Base-by-base conservation (phyloP, 768 basidiomycete species). In the Psilocybe sp. region DNA sequence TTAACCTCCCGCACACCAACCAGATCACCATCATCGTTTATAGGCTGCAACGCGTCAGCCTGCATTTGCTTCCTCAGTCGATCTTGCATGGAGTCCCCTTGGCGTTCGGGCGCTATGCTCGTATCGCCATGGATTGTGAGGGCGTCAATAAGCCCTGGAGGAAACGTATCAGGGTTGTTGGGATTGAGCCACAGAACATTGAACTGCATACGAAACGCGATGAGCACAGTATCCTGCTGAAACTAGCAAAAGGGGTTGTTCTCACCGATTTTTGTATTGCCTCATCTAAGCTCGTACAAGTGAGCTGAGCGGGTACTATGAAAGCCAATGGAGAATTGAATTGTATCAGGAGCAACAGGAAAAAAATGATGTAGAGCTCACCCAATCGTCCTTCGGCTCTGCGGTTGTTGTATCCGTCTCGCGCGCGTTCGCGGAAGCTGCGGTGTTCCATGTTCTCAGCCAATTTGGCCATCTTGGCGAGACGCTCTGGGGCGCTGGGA, bases 181-280 rank as follows among this genome's bases (percentile, higher is more conserved):
- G 89, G 84, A 61, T 92, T 80, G 46, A 94, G 73, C 82, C 86
- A 90, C 20, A 91, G 71, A 31, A 87, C 80, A 59, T 92, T 91
- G 67, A 92, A 91, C 92, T 94, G 59, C 39, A 55, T 18, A 60
- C 51, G 43, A 52, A 44, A 44, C 20, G 18, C 44, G 46, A 31
- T 38, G 33, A 33, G 33, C 28, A 40, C 37, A 14, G 14, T 47
- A 6, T 56, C 13, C 15, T 28, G 28, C n/a, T 40, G 15, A n/a
- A 18, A 18, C n/a, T 31, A 34, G 38, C 20, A 39, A 38, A 40
- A 31, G 43, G 28, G 50, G 32, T 46, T 46, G 50, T 56, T 68
- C 84, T 56, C 51, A 87, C 87, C 69, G 78, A 65, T 58, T 81
- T 81, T 39, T 82, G 87, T 10, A 77, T 75, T 60, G 81, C 78